Evolutionary conservation across 805 yeast genomes (phyloP), one percentile per base, ranked within the genome.

Genomic region (Sugiyamaella boreocaroliniensis): DNA sequence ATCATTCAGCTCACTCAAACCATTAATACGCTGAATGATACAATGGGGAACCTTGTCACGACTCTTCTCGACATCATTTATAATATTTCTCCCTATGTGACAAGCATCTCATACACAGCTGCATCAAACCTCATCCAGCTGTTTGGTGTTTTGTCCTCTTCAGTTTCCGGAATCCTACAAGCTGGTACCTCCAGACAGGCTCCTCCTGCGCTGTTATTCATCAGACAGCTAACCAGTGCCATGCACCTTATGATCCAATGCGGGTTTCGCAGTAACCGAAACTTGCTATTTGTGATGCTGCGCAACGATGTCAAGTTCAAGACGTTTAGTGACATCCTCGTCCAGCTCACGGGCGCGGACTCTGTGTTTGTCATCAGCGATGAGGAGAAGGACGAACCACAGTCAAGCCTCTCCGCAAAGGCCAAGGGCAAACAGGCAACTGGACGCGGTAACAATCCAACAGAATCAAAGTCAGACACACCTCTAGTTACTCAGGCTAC

Each of bases 21-120:
- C 50, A 60, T 53, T 29, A 49, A 55, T 19, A 54, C 53, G 32
- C 40, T 42, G 20, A 12, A 9, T 22, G 58, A 55, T 20, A 29
- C 45, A 12, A 42, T 62, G 29, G 40, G 53, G 18, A 58, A 49
- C 29, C 49, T 67, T 29, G 57, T 59, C 42, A 63, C 67, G 4
- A 56, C 65, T 14, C 45, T 68, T 14, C 49, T 67, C 40, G 66
- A 62, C 16, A 54, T 61, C 20, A 56, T 67, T 19, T 63, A 54
- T 48, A 68, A 68, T 49, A 47, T 67, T 10, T 63, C 71, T 11
- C 69, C 67, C 2, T 63, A 57, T 47, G 49, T 67, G 8, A 44
- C 58, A 10, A 56, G 59, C 44, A 55, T 68, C 18, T 57, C 67
- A 4, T 63, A 64, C 29, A 49, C 57, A 1, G 60, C 69, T 1